A percentile compares a stretch with the other conserved stretches of the same genome.
phyloP scores from a whole-genome alignment of 805 yeast species.

The Kregervanrija fluxuum region DNA sequence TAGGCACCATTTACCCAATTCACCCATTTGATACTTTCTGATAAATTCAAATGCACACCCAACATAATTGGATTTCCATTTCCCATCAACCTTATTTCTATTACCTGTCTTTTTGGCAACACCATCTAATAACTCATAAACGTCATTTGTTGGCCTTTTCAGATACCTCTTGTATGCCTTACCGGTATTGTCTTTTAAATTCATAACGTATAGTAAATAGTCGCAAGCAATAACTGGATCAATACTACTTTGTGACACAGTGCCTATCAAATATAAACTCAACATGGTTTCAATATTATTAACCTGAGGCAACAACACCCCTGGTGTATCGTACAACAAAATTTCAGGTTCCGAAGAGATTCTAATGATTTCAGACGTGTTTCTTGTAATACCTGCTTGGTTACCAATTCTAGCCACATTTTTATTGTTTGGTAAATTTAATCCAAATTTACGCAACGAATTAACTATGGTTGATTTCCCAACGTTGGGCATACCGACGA shows the following conservation, averaged over 20 bases:
- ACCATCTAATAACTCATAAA: constrained; percentile 45
- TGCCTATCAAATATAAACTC: constrained; percentile 64
- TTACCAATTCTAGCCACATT: constrained; percentile 84
- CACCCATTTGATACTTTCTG: constrained; percentile 54
- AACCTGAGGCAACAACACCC: constrained; percentile 77
- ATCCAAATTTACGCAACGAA: constrained; percentile 43
- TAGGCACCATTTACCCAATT: constrained; percentile 27
- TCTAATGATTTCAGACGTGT: constrained; percentile 67
- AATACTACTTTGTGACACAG: constrained; percentile 58
- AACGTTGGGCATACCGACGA: constrained; percentile 96
- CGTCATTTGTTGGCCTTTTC: constrained; percentile 63
- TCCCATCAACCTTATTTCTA: constrained; percentile 19
- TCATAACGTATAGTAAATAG: constrained; percentile 67
- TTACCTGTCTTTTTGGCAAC: constrained; percentile 36
- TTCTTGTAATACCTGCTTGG: constrained; percentile 84
- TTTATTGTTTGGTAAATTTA: constrained; percentile 24
- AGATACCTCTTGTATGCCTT: constrained; percentile 38
- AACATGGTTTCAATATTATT: constrained; percentile 64
- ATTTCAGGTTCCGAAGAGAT: constrained; percentile 56
- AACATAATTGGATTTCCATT: constrained; percentile 37
- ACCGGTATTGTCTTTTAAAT: constrained; percentile 49
- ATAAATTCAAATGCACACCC: constrained; percentile 63
- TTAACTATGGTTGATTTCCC: constrained; percentile 90
- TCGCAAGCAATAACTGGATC: constrained; percentile 88
- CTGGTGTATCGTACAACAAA: constrained; percentile 84